phyloP scores from a whole-genome alignment of 2,329 filamentous ascomycete species.

The Incumbomyces lentus region DNA sequence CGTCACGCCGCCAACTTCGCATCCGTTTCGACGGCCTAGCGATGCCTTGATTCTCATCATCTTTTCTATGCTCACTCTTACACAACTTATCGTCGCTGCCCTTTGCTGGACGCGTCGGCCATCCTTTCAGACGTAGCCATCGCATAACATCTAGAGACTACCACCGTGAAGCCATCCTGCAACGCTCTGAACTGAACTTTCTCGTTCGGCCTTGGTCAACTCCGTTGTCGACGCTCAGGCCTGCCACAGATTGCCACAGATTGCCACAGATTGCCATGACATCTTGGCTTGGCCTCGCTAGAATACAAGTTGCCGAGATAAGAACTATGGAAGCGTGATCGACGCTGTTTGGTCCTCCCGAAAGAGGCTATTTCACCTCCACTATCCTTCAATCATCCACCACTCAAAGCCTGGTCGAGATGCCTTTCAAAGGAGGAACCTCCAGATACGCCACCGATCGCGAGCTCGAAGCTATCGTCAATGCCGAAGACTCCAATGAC shows the following conservation, averaged over 20 bases:
- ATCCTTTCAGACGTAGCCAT: no score
- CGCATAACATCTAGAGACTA: no score
- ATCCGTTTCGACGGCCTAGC: background rate
- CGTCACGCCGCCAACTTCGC: slow-evolving; percentile 6
- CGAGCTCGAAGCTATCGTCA: slow-evolving; percentile 33
- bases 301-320: background rate
- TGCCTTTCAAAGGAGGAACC: slow-evolving; percentile 1
- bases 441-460: slow-evolving; percentile 21
- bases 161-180: no score
- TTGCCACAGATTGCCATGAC: background rate
- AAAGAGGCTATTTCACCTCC: background rate
- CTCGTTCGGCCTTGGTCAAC: no score
- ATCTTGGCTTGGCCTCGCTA: background rate
- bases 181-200: no score
- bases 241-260: background rate
- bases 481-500: slow-evolving; percentile 36
- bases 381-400: background rate
- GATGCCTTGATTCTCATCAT: background rate
- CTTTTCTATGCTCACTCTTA: background rate
- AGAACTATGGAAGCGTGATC: background rate
- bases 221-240: no score
- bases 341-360: background rate
- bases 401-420: background rate
- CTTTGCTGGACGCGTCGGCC: no score
- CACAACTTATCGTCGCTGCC: background rate